phyloP scores from a whole-genome alignment of 2,329 filamentous ascomycete species.

The Cladobotryum protrusum region DNA sequence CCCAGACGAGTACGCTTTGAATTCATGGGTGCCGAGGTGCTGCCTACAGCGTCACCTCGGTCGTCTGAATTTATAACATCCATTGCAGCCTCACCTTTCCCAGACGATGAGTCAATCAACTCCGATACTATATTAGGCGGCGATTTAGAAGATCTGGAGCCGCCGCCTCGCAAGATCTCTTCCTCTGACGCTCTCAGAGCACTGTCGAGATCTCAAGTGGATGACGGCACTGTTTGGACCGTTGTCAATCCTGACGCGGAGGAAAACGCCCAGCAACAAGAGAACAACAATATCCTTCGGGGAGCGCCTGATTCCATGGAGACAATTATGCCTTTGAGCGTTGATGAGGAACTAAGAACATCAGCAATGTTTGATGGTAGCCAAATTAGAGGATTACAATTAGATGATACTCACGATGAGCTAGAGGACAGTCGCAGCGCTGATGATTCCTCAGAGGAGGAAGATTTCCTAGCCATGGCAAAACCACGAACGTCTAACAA shows the following conservation, averaged over 20 bases:
- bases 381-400: background rate
- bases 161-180: constrained; percentile 47
- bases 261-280: constrained; percentile 16
- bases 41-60: constrained; percentile 53
- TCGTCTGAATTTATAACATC: constrained; percentile 26
- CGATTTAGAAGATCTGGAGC: constrained; percentile 35
- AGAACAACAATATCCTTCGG: background rate
- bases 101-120: constrained; percentile 21
- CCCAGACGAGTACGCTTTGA: constrained; percentile 59
- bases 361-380: background rate
- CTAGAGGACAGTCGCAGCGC: constrained; percentile 16
- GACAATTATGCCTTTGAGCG: background rate
- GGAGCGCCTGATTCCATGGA: background rate
- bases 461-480: constrained; percentile 34
- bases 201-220: constrained; percentile 45
- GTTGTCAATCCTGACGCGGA: constrained; percentile 36
- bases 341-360: background rate
- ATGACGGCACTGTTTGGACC: constrained; percentile 46
- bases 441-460: constrained; percentile 34
- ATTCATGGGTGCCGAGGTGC: constrained; percentile 53
- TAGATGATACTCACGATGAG: background rate
- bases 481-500: constrained; percentile 24
- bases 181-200: constrained; percentile 49
- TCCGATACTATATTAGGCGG: constrained; percentile 29
- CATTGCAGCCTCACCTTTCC: constrained; percentile 19